These are phyloP conservation scores for Boletus pseudopeckii DNA, from an alignment of 768 basidiomycete species.

Conservation along the genomic window DNA sequence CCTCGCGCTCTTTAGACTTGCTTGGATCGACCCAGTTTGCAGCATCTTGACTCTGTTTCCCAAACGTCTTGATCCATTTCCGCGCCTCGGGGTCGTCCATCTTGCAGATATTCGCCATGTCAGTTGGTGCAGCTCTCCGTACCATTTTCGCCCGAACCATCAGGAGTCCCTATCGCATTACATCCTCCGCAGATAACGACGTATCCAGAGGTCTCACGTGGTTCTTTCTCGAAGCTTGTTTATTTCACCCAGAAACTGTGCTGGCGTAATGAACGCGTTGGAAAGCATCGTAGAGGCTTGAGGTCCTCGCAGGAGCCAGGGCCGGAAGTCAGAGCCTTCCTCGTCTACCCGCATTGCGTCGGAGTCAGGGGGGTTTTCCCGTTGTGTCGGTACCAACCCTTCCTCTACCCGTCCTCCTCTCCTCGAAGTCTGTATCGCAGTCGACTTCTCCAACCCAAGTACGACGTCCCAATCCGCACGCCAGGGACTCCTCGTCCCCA, in stretches of 20 bases:
- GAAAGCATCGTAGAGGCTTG: slow-evolving; percentile 46
- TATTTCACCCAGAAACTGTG: slow-evolving; percentile 49
- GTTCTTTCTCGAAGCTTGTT: slow-evolving; percentile 60
- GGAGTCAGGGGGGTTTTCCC: slow-evolving; percentile 35
- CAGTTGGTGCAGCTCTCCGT: slow-evolving; percentile 67
- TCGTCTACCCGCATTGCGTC: slow-evolving; percentile 10
- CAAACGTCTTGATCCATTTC: slow-evolving; percentile 42
- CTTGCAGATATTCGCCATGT: slow-evolving; percentile 70
- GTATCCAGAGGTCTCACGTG: slow-evolving; percentile 38
- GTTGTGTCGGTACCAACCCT: slow-evolving; percentile 56
- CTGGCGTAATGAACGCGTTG: slow-evolving; percentile 39
- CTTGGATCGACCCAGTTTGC: slow-evolving; percentile 19
- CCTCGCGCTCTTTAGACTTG: slow-evolving; percentile 23
- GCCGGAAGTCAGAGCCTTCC: slow-evolving; percentile 22
- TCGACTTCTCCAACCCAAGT: slow-evolving; percentile 46
- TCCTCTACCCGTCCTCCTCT: slow-evolving; percentile 21
- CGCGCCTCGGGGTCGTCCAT: slow-evolving; percentile 53
- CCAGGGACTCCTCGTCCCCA: slow-evolving; percentile 73
- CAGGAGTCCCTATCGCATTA: slow-evolving; percentile 63
- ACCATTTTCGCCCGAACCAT: slow-evolving; percentile 60
- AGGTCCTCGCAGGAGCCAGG: slow-evolving; percentile 72
- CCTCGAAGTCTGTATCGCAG: slow-evolving; percentile 2
- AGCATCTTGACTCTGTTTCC: slow-evolving; percentile 12
- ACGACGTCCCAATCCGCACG: slow-evolving; percentile 68
- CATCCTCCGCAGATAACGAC: slow-evolving; percentile 35